A percentile compares a stretch with the other conserved stretches of the same genome.
phyloP scores from a whole-genome alignment of 306 rosid species.

The Cucumis sativus region DNA sequence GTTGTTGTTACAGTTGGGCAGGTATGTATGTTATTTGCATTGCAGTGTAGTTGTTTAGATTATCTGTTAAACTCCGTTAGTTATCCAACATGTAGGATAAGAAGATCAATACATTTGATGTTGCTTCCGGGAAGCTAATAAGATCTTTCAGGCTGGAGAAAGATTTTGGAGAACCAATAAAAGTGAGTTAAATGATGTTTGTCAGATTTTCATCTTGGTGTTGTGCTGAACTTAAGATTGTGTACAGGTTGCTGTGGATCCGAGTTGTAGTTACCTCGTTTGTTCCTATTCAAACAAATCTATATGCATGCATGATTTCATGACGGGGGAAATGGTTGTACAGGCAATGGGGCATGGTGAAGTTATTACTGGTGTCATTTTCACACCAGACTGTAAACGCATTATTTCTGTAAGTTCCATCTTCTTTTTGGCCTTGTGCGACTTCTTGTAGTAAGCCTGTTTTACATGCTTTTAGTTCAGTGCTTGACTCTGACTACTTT shows the following conservation, averaged over 20 bases:
- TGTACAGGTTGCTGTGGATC: slow-evolving; percentile 58
- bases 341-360: slow-evolving; percentile 69
- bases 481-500: background rate
- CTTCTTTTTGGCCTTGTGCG: background rate
- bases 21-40: slow-evolving; percentile 23
- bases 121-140: slow-evolving; percentile 40
- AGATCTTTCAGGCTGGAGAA: slow-evolving; percentile 45
- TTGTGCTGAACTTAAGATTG: slow-evolving; percentile 4
- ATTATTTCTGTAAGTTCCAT: slow-evolving; percentile 51
- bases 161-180: slow-evolving; percentile 59
- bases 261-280: slow-evolving; percentile 53
- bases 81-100: slow-evolving; percentile 39
- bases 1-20: slow-evolving; percentile 63
- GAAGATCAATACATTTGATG: slow-evolving; percentile 53
- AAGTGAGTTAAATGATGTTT: slow-evolving; percentile 34
- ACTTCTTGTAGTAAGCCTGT: background rate
- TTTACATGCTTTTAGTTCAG: background rate
- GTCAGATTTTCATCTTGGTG: background rate
- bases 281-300: slow-evolving; percentile 69
- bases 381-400: slow-evolving; percentile 70
- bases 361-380: slow-evolving; percentile 65
- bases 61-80: slow-evolving; percentile 7
- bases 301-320: slow-evolving; percentile 45
- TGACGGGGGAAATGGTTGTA: slow-evolving; percentile 51
- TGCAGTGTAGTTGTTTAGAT: background rate